A percentile compares a stretch with the other conserved stretches of the same genome.
These are phyloP conservation scores for Colletotrichum simmondsii DNA, from an alignment of 2,329 filamentous ascomycete species.

Conservation along the genomic window DNA sequence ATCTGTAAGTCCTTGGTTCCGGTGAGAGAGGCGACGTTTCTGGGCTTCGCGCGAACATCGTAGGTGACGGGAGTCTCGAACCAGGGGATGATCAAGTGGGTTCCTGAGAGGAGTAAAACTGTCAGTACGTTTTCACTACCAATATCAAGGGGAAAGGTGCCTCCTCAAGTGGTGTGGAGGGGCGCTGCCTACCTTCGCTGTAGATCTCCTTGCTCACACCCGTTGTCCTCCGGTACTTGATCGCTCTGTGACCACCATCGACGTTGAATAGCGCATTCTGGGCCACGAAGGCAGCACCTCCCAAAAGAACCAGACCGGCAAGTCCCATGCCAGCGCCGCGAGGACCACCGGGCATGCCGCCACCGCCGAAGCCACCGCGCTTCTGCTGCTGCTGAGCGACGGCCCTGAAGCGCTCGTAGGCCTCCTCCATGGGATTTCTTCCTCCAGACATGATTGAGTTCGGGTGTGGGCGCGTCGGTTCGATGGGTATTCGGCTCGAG, in stretches of 20 bases:
- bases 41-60: constrained; percentile 96
- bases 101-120: constrained; percentile 65
- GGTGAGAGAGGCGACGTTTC: constrained; percentile 95
- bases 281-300: constrained; percentile 62
- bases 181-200: constrained; percentile 76
- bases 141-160: not conserved
- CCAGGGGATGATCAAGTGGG: constrained; percentile 94
- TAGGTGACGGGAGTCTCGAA: constrained; percentile 97
- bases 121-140: not conserved
- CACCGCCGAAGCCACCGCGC: constrained; percentile 53
- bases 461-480: not conserved
- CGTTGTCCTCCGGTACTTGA: constrained; percentile 94
- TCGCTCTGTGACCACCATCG: constrained; percentile 97
- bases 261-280: constrained; percentile 80
- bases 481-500: not conserved
- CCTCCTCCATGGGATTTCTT: constrained; percentile 58
- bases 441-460: constrained; percentile 33
- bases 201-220: constrained; percentile 98
- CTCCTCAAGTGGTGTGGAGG: constrained; percentile 1
- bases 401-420: constrained; percentile 61
- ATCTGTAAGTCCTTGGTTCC: constrained; percentile 99
- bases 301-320: constrained; percentile 54
- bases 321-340: constrained; percentile 52
- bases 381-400: constrained; percentile 55
- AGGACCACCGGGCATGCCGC: constrained; percentile 49